Base-by-base conservation (phyloP, 129 eudicot genomes). In the Pseudognaphalium luteoalbum region DNA sequence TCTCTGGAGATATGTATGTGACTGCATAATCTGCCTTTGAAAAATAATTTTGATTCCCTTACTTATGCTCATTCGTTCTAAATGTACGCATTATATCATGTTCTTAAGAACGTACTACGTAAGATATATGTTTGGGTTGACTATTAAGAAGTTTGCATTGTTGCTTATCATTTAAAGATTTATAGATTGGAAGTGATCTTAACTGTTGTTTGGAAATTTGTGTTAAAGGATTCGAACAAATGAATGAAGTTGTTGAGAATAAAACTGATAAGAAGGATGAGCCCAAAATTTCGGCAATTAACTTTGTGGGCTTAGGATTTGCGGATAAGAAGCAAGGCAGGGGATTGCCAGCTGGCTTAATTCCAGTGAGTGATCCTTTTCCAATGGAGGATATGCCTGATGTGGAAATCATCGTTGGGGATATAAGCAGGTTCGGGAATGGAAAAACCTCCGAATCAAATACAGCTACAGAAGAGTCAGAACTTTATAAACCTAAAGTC, bases 401-500 rank as follows among this genome's bases (percentile, higher is more conserved):
- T 62, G 96, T 90, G 65, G 98, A 94, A 81, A 84, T 88, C 73
- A 75, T 94, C 54, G 87, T 87, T 22, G 98, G 96, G 51, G 97
- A 94, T 83, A 72, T 81, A 12, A 94, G 86, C 83, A 94, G 79
- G 72, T 94, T 94, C 68, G 87, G 67, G 72, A 83, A 81, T n/a
- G 64, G 66, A 44, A 52, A 51, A 61, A 28, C 68, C 57, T 64
- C 87, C 62, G 54, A 74, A 68, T 74, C 83, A 32, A 52, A 71
- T 28, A 65, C 88, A 57, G 28, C 64, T 35, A 33, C 66, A 51
- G 86, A 94, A 72, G 96, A 82, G 34, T 60, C 73, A 6, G 97
- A 89, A 65, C 83, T 91, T 33, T 91, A 94, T 74, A 87, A 94
- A 83, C 97, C 98, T 52, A 94, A 87, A 85, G 92, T 91, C 81